Evolutionary conservation across 306 rosid genomes (phyloP).

Genomic region (Quercus robur): DNA sequence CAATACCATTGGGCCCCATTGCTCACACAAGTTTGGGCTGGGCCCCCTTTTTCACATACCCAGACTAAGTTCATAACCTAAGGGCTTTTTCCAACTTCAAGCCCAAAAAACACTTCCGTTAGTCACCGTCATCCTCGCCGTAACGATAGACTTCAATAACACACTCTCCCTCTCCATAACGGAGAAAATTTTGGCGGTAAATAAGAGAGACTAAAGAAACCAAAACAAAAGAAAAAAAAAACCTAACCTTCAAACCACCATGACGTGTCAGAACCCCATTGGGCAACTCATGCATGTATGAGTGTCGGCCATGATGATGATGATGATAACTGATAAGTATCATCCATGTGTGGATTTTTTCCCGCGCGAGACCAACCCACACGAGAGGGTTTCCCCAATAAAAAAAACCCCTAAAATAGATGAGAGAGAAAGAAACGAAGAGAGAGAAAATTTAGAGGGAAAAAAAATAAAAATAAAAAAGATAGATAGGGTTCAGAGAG

Average conservation of each 20-base stretch:
- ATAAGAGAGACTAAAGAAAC: background rate
- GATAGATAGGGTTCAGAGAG: constrained; percentile 24
- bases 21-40: too few species aligned
- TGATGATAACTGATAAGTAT: background rate
- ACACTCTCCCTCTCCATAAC: constrained; percentile 18
- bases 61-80: too few species aligned
- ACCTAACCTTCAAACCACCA: background rate
- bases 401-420: background rate
- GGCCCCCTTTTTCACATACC: too few species aligned
- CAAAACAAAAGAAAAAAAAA: background rate
- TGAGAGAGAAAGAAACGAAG: too few species aligned
- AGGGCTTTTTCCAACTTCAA: too few species aligned
- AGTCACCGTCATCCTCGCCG: background rate
- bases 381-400: constrained; percentile 12
- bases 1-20: too few species aligned
- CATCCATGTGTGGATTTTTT: too few species aligned
- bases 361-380: constrained; percentile 40
- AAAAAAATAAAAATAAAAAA: too few species aligned
- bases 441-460: too few species aligned
- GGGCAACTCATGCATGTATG: constrained; percentile 21
- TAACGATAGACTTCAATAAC: constrained; percentile 9
- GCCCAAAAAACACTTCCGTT: background rate
- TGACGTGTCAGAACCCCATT: constrained; percentile 11
- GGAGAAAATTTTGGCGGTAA: constrained; percentile 56
- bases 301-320: constrained; percentile 7